Percentiles rank a stretch among this genome's conserved stretches.
phyloP scores from a whole-genome alignment of 1,284 basidiomycete species.

The Mycena citricolor region DNA sequence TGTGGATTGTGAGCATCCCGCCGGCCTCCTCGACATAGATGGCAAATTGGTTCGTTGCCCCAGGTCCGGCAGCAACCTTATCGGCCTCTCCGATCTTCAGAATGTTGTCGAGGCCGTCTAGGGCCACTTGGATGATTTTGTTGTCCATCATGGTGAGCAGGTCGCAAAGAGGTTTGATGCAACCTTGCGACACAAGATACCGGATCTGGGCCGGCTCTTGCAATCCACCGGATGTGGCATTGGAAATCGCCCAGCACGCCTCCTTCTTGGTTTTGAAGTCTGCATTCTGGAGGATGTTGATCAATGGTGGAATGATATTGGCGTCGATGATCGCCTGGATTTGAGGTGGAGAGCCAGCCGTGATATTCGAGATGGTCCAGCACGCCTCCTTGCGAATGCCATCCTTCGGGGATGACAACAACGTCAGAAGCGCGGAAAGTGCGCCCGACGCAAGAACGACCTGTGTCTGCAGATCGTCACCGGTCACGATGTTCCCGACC shows the following conservation, averaged over 20 bases:
- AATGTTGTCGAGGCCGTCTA: conserved; percentile 98
- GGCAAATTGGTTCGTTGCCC: conserved; percentile 91
- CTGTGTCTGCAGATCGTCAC: conserved; percentile 98
- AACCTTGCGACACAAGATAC: conserved; percentile 96
- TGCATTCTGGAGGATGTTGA: conserved; percentile 96
- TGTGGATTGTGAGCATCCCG: conserved; percentile 98
- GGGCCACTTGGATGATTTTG: conserved; percentile 98
- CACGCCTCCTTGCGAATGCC: conserved; percentile 96
- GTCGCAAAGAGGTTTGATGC: conserved; percentile 98
- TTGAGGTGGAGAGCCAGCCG: conserved; percentile 94
- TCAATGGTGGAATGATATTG: conserved; percentile 95
- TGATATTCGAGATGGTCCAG: conserved; percentile 99
- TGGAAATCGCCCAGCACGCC: conserved; percentile 99
- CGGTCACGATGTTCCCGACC: conserved; percentile 98
- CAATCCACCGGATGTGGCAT: conserved; percentile 96
- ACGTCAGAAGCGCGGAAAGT: conserved; percentile 87
- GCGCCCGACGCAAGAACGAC: conserved; percentile 97
- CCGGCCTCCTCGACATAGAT: conserved; percentile 96
- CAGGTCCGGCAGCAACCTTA: conserved; percentile 81
- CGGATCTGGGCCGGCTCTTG: conserved; percentile 98
- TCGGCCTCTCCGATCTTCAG: conserved; percentile 98
- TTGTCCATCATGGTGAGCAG: conserved; percentile 98
- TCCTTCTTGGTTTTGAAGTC: conserved; percentile 99
- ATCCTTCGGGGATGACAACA: conserved; percentile 95
- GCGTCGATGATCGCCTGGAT: conserved; percentile 90